phyloP scores from a whole-genome alignment of 345 rosid species.

The Moringa oleifera region DNA sequence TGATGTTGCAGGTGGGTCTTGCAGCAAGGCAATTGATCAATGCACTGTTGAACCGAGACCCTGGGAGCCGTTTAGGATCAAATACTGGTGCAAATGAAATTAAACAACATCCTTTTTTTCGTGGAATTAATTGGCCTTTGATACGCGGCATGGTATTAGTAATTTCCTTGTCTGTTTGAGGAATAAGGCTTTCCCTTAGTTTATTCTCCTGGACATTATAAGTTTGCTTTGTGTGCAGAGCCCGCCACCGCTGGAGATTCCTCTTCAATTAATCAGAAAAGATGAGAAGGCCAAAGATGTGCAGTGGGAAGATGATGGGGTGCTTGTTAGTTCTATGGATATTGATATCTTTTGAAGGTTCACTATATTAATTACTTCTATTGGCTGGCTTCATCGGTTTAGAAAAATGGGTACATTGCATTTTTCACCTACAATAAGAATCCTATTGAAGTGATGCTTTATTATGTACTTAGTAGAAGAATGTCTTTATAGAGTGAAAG shows the following conservation, averaged over 20 bases:
- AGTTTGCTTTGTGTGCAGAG: slow-evolving; percentile 33
- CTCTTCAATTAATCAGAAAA: slow-evolving; percentile 44
- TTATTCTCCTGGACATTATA: neutral
- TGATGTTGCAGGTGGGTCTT: slow-evolving; percentile 73
- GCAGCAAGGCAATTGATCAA: slow-evolving; percentile 72
- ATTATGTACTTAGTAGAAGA: too few species aligned
- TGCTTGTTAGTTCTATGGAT: slow-evolving; percentile 52
- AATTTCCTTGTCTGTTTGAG: neutral
- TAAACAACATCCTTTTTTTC: slow-evolving; percentile 88
- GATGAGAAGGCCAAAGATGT: slow-evolving; percentile 57
- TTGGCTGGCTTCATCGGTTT: too few species aligned
- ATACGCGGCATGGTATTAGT: slow-evolving; percentile 75
- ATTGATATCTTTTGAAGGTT: slow-evolving; percentile 60
- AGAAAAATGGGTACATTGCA: too few species aligned
- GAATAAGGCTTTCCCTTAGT: neutral
- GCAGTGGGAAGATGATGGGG: slow-evolving; percentile 84
- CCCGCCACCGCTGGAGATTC: slow-evolving; percentile 72
- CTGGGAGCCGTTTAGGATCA: slow-evolving; percentile 69
- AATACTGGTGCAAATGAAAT: slow-evolving; percentile 76
- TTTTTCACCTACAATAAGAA: too few species aligned
- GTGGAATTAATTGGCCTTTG: slow-evolving; percentile 87
- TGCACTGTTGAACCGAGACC: slow-evolving; percentile 68
- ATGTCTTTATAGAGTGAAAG: too few species aligned
- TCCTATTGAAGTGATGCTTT: too few species aligned
- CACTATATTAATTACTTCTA: too few species aligned